A percentile compares a stretch with the other conserved stretches of the same genome.
Conservation (phyloP, 352 stramenopile genomes). For the Hyaloperonospora brassicae region DNA sequence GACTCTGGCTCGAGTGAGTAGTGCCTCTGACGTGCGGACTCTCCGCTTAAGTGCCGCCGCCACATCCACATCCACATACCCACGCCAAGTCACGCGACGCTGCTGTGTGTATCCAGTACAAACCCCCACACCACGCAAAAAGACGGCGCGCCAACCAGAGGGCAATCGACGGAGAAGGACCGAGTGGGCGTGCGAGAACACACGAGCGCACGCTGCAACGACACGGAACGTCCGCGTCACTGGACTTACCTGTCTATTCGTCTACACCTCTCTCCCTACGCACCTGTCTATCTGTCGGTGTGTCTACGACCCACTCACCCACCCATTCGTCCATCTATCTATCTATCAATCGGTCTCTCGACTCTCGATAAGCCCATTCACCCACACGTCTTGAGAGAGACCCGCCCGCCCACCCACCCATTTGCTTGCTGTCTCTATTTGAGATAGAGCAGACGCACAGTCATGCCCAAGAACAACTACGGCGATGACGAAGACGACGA, state of each 20-base stretch:
- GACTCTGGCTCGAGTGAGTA: no score
- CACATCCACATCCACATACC: conserved; percentile 10
- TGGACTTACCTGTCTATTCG: no score
- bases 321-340: no score
- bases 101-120: not conserved
- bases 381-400: no score
- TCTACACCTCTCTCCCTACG: no score
- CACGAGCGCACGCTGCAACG: not conserved
- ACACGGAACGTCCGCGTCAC: not conserved
- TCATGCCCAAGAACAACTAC: conserved; percentile 65
- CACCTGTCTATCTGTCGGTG: no score
- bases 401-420: no score
- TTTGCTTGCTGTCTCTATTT: not conserved
- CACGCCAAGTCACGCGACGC: conserved; percentile 12
- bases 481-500: conserved; percentile 84
- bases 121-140: not conserved
- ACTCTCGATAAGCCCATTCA: no score
- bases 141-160: conserved; percentile 21
- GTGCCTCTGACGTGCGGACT: conserved; percentile 14
- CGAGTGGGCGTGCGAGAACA: conserved; percentile 14
- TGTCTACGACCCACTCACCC: no score
- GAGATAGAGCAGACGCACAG: not conserved
- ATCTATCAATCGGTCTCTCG: no score
- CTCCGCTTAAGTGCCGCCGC: conserved; percentile 12
- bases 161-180: conserved; percentile 26